These are phyloP conservation scores for Berkeleyomyces basicola DNA, from an alignment of 2,329 filamentous ascomycete species.

Conservation along the genomic window DNA sequence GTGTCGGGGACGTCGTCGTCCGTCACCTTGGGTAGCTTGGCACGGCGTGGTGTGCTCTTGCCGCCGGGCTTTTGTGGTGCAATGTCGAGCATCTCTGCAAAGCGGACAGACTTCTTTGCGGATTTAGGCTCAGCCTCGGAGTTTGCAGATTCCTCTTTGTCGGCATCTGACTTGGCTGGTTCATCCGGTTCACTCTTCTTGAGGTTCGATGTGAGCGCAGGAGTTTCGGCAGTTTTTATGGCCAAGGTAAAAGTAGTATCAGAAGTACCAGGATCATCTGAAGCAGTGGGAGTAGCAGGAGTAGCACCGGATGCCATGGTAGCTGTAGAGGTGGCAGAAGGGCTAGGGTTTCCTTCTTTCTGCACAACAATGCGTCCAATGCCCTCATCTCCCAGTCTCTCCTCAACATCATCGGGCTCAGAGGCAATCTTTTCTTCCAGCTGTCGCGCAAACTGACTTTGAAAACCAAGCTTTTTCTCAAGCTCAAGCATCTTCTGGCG, in stretches of 20 bases:
- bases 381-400: constrained; percentile 29
- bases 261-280: neutral
- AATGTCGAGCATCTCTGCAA: constrained; percentile 59
- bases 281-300: neutral
- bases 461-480: constrained; percentile 55
- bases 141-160: constrained; percentile 4
- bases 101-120: constrained; percentile 59
- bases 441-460: constrained; percentile 26
- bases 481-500: constrained; percentile 70
- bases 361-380: constrained; percentile 41
- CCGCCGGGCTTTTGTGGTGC: constrained; percentile 26
- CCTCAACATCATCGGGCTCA: constrained; percentile 23
- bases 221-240: neutral
- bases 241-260: neutral
- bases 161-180: constrained; percentile 12
- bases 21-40: constrained; percentile 13
- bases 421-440: constrained; percentile 35
- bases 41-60: constrained; percentile 5
- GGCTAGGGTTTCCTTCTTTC: constrained; percentile 8
- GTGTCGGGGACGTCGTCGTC: constrained; percentile 18
- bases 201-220: constrained; percentile 16
- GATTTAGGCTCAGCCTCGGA: constrained; percentile 10
- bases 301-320: constrained; percentile 10
- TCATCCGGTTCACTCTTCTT: constrained; percentile 19
- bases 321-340: constrained; percentile 10